Base-by-base conservation (phyloP, 2,329 filamentous ascomycete genomes). In the Monosporascus ibericus region DNA sequence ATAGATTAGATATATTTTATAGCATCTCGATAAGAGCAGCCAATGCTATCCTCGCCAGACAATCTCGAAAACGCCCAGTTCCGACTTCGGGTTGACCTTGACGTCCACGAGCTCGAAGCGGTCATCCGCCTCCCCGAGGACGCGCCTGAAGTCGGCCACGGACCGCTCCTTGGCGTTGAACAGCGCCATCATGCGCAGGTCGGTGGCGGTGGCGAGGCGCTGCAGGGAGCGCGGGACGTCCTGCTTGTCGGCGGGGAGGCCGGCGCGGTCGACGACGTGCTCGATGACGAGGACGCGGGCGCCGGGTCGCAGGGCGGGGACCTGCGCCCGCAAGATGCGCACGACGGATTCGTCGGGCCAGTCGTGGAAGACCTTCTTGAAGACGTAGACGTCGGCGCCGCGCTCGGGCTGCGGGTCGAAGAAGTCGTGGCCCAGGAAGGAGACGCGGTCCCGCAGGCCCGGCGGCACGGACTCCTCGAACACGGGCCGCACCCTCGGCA, bases 131-230 rank as follows among this genome's bases (percentile, higher is more conserved):
- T 25, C 39, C 6, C n/a, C 20, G 4, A 46, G 27, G 9, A 50
- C 18, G 6, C 42, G n/a, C 5, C 39, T 15, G 22, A 27, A 50
- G 22, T 25, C 48, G 17, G 14, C 24, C 17, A 42, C 17, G 22
- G 40, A 20, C 6, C 48, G 39, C 39, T 50, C 48, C 39, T 34
- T 42, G 20, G 39, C 48, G 30, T 50, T 50, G 48, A 44, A 50
- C 48, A 50, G 27, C 3, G 39, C 39, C 48, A 50, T 50, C 39
- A 50, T 44, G 37, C 48, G 48, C 39, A 50, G 39, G 38, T 50
- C 48, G 15, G 3, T 42, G 39, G 39, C 39, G 39, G 39, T 42
- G 8, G 18, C 39, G 8, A 42, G 18, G 39, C 39, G 39, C 39
- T 42, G 39, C 17, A 42, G 39, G 18, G 39, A 42, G 6, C n/a